Conservation (phyloP, 805 yeast genomes). For the Sungouiella thailandica region DNA sequence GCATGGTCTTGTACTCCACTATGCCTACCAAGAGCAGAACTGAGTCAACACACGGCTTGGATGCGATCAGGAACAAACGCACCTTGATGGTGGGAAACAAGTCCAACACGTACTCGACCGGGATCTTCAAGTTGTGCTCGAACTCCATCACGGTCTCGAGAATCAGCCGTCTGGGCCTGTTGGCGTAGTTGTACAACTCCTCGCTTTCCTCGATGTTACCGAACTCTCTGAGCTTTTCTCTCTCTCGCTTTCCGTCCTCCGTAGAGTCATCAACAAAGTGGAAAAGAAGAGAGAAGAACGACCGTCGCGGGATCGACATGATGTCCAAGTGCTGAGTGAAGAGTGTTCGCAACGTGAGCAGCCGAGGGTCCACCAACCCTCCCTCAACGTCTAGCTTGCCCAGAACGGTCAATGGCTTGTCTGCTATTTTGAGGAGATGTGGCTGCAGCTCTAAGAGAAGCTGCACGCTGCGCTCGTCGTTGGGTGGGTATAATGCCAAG, state of each 20-base stretch:
- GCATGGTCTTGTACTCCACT: constrained; percentile 80
- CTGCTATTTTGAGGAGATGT: constrained; percentile 67
- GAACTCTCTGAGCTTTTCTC: constrained; percentile 72
- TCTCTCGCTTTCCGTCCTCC: constrained; percentile 66
- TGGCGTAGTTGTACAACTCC: constrained; percentile 86
- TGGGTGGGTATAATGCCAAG: constrained; percentile 68
- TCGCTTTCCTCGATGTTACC: constrained; percentile 67
- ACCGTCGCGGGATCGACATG: constrained; percentile 73
- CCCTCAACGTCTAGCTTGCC: constrained; percentile 47
- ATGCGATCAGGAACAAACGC: constrained; percentile 80
- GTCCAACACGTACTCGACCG: constrained; percentile 71
- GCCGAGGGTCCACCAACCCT: constrained; percentile 46
- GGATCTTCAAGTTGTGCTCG: constrained; percentile 62
- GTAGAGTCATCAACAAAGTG: constrained; percentile 49
- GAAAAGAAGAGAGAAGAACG: constrained; percentile 70
- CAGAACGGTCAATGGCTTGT: constrained; percentile 42
- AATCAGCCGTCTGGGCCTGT: constrained; percentile 84
- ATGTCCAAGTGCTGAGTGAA: constrained; percentile 80
- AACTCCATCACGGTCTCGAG: constrained; percentile 83
- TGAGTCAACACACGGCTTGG: constrained; percentile 36
- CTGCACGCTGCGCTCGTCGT: constrained; percentile 60
- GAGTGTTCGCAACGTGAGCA: constrained; percentile 64
- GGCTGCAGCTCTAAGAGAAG: constrained; percentile 61
- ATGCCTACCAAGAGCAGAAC: constrained; percentile 76
- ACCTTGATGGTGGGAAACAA: constrained; percentile 76